phyloP scores from a whole-genome alignment of 2,329 filamentous ascomycete genomes.

The Ophiostoma fasciatum region DNA sequence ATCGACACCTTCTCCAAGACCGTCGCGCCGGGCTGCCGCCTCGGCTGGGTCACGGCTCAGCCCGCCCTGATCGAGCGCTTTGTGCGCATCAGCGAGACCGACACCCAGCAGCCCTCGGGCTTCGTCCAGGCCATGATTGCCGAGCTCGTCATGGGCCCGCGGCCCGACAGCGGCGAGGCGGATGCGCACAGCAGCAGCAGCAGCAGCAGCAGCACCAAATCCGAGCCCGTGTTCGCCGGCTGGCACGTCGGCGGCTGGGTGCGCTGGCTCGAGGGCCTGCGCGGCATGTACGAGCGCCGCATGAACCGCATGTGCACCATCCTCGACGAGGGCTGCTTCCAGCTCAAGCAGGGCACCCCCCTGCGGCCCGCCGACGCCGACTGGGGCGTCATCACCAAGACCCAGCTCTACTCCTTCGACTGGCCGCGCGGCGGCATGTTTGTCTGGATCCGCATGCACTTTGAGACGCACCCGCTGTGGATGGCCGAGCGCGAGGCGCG shows the following conservation, averaged over 20 bases:
- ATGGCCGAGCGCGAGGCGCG: constrained; percentile 16
- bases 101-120: constrained; percentile 73
- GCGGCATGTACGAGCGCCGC: constrained; percentile 69
- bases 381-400: constrained; percentile 65
- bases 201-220: no score
- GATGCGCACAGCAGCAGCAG: no score
- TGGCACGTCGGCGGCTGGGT: constrained; percentile 84
- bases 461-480: constrained; percentile 59
- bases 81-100: constrained; percentile 57
- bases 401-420: constrained; percentile 56
- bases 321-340: constrained; percentile 52
- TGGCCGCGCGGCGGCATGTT: constrained; percentile 89
- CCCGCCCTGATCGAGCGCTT: constrained; percentile 58
- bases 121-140: constrained; percentile 78
- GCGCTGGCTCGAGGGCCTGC: constrained; percentile 74
- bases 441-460: constrained; percentile 62
- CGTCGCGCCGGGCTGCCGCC: constrained; percentile 72
- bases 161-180: constrained; percentile 26
- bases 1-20: constrained; percentile 93
- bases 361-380: constrained; percentile 33
- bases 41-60: constrained; percentile 84
- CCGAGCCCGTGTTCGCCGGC: constrained; percentile 27
- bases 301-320: constrained; percentile 67
- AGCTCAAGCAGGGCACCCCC: constrained; percentile 47
- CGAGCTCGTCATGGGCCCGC: constrained; percentile 59